phyloP scores from a whole-genome alignment of 108 stramenopile genomes.

The Pinguiococcus pyrenoidosus region DNA sequence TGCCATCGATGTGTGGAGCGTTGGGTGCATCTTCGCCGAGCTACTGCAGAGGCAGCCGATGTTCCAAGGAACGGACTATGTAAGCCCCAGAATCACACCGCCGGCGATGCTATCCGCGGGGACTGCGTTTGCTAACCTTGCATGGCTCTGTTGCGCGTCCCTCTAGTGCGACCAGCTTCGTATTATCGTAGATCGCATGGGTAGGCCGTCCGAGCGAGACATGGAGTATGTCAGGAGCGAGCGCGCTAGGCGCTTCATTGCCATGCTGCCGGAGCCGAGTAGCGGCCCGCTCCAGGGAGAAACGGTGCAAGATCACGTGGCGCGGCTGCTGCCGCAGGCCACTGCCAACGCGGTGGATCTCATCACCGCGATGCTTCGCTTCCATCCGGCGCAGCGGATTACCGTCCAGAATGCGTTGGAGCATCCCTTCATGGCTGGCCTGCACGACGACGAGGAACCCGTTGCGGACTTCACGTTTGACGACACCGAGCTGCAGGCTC shows the following conservation, averaged over 20 bases:
- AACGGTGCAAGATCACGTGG: too few species aligned
- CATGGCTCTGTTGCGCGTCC: too few species aligned
- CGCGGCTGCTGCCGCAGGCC: neutral
- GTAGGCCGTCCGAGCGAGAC: slow-evolving; percentile 7
- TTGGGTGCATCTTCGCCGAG: slow-evolving; percentile 41
- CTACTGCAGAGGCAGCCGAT: slow-evolving; percentile 35
- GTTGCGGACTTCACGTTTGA: too few species aligned
- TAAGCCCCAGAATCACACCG: slow-evolving; percentile 7
- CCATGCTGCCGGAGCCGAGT: slow-evolving; percentile 7
- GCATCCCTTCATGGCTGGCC: neutral
- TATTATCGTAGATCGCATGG: too few species aligned
- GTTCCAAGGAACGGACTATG: slow-evolving; percentile 28
- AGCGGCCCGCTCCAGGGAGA: neutral
- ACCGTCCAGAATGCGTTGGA: slow-evolving; percentile 8
- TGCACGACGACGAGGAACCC: neutral
- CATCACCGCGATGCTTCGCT: slow-evolving; percentile 6
- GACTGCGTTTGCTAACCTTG: too few species aligned
- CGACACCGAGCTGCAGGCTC: too few species aligned
- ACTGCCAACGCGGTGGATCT: slow-evolving; percentile 4
- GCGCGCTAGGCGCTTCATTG: slow-evolving; percentile 21
- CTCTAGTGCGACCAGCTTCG: too few species aligned
- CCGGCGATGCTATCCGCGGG: too few species aligned
- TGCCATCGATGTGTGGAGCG: slow-evolving; percentile 36
- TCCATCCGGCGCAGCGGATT: slow-evolving; percentile 9
- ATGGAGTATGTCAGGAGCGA: slow-evolving; percentile 16